phyloP scores from a whole-genome alignment of 441 rosid genomes.

The Eutrema salsugineum region DNA sequence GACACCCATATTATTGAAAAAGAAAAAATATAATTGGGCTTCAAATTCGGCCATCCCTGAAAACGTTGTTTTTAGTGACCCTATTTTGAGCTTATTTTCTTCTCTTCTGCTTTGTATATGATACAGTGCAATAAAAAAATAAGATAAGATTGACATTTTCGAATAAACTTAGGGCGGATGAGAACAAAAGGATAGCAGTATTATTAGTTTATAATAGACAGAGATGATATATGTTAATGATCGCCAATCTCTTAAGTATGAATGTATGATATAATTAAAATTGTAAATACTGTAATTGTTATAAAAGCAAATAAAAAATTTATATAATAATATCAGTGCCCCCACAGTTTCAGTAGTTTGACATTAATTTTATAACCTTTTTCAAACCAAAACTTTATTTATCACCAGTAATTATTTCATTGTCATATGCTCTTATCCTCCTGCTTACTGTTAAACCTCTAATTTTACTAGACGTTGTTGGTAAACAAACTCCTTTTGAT shows the following conservation, averaged over 20 bases:
- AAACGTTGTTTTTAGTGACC: too few relatives aligned
- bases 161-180: background rate
- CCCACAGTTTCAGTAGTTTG: too few relatives aligned
- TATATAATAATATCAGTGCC: background rate
- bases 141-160: background rate
- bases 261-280: too few relatives aligned
- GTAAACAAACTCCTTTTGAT: too few relatives aligned
- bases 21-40: too few relatives aligned
- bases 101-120: background rate
- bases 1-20: too few relatives aligned
- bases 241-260: too few relatives aligned
- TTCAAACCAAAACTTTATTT: too few relatives aligned
- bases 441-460: background rate
- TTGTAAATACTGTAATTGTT: too few relatives aligned
- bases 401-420: background rate
- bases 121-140: background rate
- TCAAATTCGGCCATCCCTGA: too few relatives aligned
- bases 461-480: background rate
- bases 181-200: background rate
- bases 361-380: background rate
- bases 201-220: background rate
- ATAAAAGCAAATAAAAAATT: background rate
- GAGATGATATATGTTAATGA: too few relatives aligned
- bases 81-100: too few relatives aligned
- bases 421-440: background rate